Percentiles rank a stretch among this genome's conserved stretches.
Conservation (phyloP, 495 filamentous ascomycete genomes). For the Aspergillus hancockii region DNA sequence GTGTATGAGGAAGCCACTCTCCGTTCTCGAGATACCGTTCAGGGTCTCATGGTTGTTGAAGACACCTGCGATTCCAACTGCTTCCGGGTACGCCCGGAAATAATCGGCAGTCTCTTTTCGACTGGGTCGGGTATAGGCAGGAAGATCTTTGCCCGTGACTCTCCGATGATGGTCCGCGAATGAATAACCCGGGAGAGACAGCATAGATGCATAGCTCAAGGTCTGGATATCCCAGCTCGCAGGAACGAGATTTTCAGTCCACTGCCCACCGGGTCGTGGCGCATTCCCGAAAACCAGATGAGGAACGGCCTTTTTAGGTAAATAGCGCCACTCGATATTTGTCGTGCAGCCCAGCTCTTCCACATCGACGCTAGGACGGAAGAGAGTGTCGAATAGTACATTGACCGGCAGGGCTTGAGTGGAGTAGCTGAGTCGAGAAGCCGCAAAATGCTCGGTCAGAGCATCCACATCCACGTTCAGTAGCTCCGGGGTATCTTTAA, state of each 20-base stretch:
- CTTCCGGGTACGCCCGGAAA: conserved; percentile 55
- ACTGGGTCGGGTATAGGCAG: conserved; percentile 58
- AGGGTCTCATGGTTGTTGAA: conserved; percentile 49
- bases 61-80: conserved; percentile 52
- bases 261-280: conserved; percentile 59
- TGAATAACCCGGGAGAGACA: conserved; percentile 64
- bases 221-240: conserved; percentile 60
- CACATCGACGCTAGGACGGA: conserved; percentile 65
- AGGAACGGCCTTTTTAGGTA: conserved; percentile 52
- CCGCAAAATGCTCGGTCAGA: conserved; percentile 63
- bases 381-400: conserved; percentile 62
- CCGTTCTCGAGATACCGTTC: conserved; percentile 44
- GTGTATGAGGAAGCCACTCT: conserved; percentile 52
- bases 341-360: conserved; percentile 50
- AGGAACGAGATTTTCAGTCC: conserved; percentile 58
- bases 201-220: conserved; percentile 66
- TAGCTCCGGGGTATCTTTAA: conserved; percentile 42
- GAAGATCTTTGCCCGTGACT: conserved; percentile 42
- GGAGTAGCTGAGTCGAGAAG: conserved; percentile 63
- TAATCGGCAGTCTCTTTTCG: conserved; percentile 61
- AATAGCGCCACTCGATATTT: conserved; percentile 57
- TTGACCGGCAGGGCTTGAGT: conserved; percentile 67
- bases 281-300: conserved; percentile 62
- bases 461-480: conserved; percentile 47
- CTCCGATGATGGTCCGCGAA: conserved; percentile 55